Conservation (phyloP, 768 basidiomycete species). For the Suillus luteus region DNA sequence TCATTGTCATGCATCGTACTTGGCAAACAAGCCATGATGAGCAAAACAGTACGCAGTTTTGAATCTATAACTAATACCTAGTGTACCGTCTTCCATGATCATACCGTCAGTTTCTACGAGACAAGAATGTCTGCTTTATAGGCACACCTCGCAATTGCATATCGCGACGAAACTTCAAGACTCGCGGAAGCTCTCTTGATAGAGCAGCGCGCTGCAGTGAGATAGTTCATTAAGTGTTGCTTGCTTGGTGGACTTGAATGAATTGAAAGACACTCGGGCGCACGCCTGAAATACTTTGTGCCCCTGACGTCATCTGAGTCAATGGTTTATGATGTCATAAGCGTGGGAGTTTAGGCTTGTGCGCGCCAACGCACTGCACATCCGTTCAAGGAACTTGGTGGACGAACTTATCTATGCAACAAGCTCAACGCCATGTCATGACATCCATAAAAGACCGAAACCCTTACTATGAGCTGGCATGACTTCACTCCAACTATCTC, state of each 20-base stretch:
- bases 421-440: too few relatives aligned
- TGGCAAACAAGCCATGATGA: constrained; percentile 10
- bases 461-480: too few relatives aligned
- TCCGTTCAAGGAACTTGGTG: too few relatives aligned
- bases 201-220: background rate
- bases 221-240: background rate
- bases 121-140: too few relatives aligned
- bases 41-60: constrained; percentile 3
- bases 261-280: background rate
- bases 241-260: background rate
- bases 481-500: background rate
- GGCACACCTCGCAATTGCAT: constrained; percentile 2
- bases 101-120: background rate
- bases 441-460: too few relatives aligned
- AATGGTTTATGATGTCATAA: constrained; percentile 1
- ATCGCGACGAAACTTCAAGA: background rate
- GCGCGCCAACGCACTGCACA: too few relatives aligned
- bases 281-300: background rate
- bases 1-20: constrained; percentile 63
- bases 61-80: constrained; percentile 1
- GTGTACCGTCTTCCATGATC: background rate
- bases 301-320: constrained; percentile 2
- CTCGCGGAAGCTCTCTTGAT: background rate
- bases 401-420: too few relatives aligned
- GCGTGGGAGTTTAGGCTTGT: too few relatives aligned